Base-by-base conservation (phyloP, 2,329 filamentous ascomycete species). In the Alternaria sp. region DNA sequence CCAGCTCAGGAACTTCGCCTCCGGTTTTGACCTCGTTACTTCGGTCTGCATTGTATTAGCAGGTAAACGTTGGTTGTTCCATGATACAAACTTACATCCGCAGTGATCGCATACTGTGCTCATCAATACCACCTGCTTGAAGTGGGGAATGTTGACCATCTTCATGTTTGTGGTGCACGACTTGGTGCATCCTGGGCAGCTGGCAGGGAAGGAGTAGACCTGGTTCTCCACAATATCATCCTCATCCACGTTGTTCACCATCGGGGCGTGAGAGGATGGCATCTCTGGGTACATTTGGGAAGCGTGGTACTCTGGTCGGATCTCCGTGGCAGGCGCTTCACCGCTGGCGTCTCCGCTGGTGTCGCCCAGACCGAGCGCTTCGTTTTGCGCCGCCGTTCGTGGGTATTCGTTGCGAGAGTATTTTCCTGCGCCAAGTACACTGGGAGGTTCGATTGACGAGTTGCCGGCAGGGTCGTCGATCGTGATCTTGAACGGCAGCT, bases 1-100 rank as follows among this genome's bases (percentile, higher is more conserved):
- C 96, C 77, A 91, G 89, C 59, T 91, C 90, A 9, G 96, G 96
- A 21, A 99, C 90, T 74, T 91, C 94, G 58, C 96, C 96, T 68
- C 96, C 96, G 1, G 96, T 98, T 86, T 98, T 98, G 78, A 99
- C 93, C 79, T 99, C 96, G 81, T 97, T 98, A 71, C 91, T 96
- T 66, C 93, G 91, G 84, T 98, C 75, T 77, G 54, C 30, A 52
- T 40, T 5, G 25, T n/a, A 25, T 71, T 65, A 68, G 69, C 54
- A 19, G 28, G 54, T 30, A 46, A 13, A 17, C 17, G 11, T 12
- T 26, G 17, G n/a, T n/a, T 15, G 17, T 28, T 54, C n/a, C 7
- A 45, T 23, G 12, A 23, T 17, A 12, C 50, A 21, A 36, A 77
- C 77, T 70, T 74, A 77, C 80, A 97, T 61, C 95, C 95, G 78